Evolutionary conservation across 768 basidiomycete species (phyloP).

Genomic region (Calocybe gangraenosa): DNA sequence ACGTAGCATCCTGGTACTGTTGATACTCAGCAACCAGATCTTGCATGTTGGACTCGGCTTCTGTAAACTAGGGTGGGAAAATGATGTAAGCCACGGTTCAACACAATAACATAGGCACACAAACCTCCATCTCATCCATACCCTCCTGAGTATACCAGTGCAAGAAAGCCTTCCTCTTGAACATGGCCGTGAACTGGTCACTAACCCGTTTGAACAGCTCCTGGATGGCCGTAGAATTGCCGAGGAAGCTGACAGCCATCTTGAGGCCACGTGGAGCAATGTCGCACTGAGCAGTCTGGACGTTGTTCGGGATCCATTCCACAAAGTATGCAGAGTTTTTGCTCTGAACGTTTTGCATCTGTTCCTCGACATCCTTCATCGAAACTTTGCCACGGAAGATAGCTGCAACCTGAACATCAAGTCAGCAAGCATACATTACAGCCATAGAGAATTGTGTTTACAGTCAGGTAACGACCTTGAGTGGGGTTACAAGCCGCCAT

Average conservation of each 20-base stretch:
- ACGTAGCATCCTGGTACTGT: conserved; percentile 94
- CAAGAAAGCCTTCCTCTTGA: conserved; percentile 97
- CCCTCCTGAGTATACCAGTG: conserved; percentile 99
- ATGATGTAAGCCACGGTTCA: conserved; percentile 1
- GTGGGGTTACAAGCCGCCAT: conserved; percentile 98
- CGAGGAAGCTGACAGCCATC: conserved; percentile 97
- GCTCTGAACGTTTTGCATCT: conserved; percentile 96
- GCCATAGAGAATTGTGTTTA: conserved; percentile 26
- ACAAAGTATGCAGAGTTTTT: conserved; percentile 99
- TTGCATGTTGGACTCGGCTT: conserved; percentile 99
- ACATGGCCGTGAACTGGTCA: conserved; percentile 99
- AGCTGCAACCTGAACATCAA: conserved; percentile 63
- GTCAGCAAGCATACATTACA: not conserved
- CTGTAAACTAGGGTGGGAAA: conserved; percentile 65
- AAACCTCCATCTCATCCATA: conserved; percentile 96
- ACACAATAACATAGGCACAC: conserved; percentile 12
- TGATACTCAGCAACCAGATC: conserved; percentile 98
- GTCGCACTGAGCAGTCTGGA: conserved; percentile 96
- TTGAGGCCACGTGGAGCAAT: conserved; percentile 93
- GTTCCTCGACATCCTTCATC: conserved; percentile 99
- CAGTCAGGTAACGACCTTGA: conserved; percentile 97
- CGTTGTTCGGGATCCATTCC: conserved; percentile 99
- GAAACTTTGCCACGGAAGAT: conserved; percentile 99
- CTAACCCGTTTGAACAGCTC: conserved; percentile 98
- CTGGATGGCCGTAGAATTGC: conserved; percentile 96